Evolutionary conservation across 176 grass and related monocot genomes (phyloP).

Genomic region (Aegilops speltoides): DNA sequence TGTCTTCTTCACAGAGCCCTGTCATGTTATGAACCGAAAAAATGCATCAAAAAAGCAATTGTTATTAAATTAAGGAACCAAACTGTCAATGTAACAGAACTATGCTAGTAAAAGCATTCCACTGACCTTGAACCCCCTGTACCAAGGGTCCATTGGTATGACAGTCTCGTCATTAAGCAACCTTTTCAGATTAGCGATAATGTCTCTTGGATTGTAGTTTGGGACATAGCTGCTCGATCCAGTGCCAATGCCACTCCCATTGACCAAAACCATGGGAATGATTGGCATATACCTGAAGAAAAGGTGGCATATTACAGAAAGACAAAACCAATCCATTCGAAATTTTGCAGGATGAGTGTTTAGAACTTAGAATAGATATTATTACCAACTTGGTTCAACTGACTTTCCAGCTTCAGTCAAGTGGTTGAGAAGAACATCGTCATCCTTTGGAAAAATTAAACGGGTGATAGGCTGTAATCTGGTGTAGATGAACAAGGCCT

Average conservation of each 20-base stretch:
- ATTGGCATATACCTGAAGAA: slow-evolving; percentile 76
- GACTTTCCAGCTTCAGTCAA: slow-evolving; percentile 75
- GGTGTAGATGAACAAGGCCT: slow-evolving; percentile 71
- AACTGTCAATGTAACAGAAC: background rate
- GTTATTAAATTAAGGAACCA: background rate
- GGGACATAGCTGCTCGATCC: slow-evolving; percentile 85
- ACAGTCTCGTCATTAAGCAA: slow-evolving; percentile 52
- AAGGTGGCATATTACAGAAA: background rate
- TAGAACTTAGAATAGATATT: background rate
- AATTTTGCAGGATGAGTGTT: background rate
- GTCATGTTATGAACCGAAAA: background rate
- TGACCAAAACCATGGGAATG: slow-evolving; percentile 84
- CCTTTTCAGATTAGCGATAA: slow-evolving; percentile 63
- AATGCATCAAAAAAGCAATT: background rate
- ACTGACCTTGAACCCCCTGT: slow-evolving; percentile 86
- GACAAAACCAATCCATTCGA: background rate
- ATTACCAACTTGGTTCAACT: slow-evolving; percentile 91
- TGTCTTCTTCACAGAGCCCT: slow-evolving; percentile 71
- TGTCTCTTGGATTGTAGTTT: slow-evolving; percentile 86
- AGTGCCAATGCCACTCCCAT: slow-evolving; percentile 90
- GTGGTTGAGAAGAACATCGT: slow-evolving; percentile 79
- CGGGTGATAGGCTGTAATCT: slow-evolving; percentile 51
- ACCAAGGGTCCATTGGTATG: slow-evolving; percentile 83
- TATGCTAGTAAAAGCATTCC: background rate
- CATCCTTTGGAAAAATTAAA: slow-evolving; percentile 77